Evolutionary conservation across 1,284 basidiomycete species (phyloP).

Genomic region (Cutaneotrichosporon mucoides): DNA sequence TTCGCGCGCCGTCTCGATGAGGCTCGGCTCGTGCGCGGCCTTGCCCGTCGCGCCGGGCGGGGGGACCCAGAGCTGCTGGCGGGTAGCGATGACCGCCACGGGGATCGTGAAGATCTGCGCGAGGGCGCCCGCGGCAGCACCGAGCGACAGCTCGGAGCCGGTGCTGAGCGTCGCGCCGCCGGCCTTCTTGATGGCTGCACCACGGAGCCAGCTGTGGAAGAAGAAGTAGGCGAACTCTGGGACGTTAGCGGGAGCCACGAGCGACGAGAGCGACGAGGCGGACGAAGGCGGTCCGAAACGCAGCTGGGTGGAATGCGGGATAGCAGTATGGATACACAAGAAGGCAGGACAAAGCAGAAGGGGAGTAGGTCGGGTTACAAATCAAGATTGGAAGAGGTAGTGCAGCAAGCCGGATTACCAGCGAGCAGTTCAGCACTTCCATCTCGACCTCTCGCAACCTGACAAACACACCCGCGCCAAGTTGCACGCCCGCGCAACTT

Average conservation of each 20-base stretch:
- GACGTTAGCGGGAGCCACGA: neutral
- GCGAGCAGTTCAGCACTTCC: too few species aligned
- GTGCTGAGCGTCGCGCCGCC: slow-evolving; percentile 61
- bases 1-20: slow-evolving; percentile 69
- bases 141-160: slow-evolving; percentile 76
- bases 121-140: slow-evolving; percentile 86
- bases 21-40: slow-evolving; percentile 32
- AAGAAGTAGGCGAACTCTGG: slow-evolving; percentile 99
- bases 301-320: too few species aligned
- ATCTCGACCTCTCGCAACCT: too few species aligned
- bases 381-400: too few species aligned
- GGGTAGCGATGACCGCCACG: slow-evolving; percentile 93
- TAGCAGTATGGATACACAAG: too few species aligned
- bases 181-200: slow-evolving; percentile 44
- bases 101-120: slow-evolving; percentile 99
- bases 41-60: slow-evolving; percentile 17
- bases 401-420: too few species aligned
- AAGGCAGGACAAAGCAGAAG: too few species aligned
- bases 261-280: too few species aligned
- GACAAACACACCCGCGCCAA: too few species aligned
- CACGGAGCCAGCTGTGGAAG: slow-evolving; percentile 88
- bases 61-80: slow-evolving; percentile 78
- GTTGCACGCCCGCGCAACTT: too few species aligned
- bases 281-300: too few species aligned
- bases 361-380: too few species aligned